phyloP scores from a whole-genome alignment of 1,284 basidiomycete genomes.

The Fomes fomentarius region DNA sequence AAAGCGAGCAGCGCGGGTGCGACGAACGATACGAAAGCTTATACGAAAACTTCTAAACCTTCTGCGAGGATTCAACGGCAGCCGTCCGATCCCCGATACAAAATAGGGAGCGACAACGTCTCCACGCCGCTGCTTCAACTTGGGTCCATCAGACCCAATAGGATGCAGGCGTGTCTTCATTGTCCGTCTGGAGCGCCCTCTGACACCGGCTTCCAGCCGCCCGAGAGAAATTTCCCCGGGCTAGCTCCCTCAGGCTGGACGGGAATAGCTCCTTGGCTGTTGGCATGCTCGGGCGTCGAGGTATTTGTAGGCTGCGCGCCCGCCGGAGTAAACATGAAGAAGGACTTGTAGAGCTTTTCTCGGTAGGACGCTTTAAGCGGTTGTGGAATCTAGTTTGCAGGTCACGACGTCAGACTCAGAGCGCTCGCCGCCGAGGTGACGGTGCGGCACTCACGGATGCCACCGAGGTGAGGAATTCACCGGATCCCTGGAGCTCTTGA shows the following conservation, averaged over 20 bases:
- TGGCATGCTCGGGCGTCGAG: slow-evolving; percentile 13
- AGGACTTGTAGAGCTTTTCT: slow-evolving; percentile 30
- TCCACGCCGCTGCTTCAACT: not conserved
- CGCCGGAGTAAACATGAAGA: slow-evolving; percentile 22
- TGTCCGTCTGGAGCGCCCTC: slow-evolving; percentile 14
- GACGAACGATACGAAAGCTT: slow-evolving; percentile 12
- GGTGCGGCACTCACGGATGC: slow-evolving; percentile 47
- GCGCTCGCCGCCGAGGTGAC: slow-evolving; percentile 5
- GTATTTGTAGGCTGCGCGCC: slow-evolving; percentile 9
- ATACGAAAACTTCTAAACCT: slow-evolving; percentile 8
- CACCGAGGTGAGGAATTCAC: slow-evolving; percentile 56
- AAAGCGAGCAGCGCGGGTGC: slow-evolving; percentile 17
- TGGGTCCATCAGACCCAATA: slow-evolving; percentile 6
- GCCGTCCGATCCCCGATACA: not conserved
- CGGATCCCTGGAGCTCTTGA: slow-evolving; percentile 52
- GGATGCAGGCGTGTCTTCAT: not conserved
- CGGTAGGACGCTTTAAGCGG: slow-evolving; percentile 34
- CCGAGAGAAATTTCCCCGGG: slow-evolving; percentile 24
- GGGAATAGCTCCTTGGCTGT: slow-evolving; percentile 21
- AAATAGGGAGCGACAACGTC: not conserved
- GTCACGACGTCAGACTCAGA: not conserved
- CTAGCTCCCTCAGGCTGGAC: slow-evolving; percentile 20
- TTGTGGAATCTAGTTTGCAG: slow-evolving; percentile 44
- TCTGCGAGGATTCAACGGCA: not conserved
- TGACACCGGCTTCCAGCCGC: slow-evolving; percentile 28